These are phyloP conservation scores for Cladosporium colombiae DNA, from an alignment of 2,329 filamentous ascomycete species.

Conservation along the genomic window DNA sequence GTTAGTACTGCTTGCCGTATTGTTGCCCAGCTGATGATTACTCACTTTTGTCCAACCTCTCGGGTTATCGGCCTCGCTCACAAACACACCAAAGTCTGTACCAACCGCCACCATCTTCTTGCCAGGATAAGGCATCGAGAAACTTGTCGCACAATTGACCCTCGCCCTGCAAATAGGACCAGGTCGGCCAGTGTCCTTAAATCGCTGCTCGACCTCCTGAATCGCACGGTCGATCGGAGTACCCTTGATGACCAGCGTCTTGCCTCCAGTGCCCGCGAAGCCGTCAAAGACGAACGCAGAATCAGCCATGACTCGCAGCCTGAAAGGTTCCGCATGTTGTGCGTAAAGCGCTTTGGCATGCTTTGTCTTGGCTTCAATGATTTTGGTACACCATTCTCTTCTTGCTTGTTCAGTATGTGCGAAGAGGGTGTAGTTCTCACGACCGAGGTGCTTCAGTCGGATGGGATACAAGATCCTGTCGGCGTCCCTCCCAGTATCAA, in stretches of 20 bases:
- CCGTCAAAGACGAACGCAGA: slow-evolving; percentile 82
- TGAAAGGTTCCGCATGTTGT: slow-evolving; percentile 95
- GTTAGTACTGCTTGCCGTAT: slow-evolving; percentile 12
- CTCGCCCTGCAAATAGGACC: slow-evolving; percentile 77
- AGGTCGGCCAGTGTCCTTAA: slow-evolving; percentile 66
- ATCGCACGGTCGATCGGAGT: slow-evolving; percentile 92
- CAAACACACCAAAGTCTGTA: slow-evolving; percentile 90
- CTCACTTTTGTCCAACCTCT: slow-evolving; percentile 86
- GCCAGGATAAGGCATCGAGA: slow-evolving; percentile 70
- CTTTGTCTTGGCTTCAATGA: slow-evolving; percentile 90
- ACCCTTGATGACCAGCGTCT: slow-evolving; percentile 77
- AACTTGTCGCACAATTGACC: slow-evolving; percentile 92
- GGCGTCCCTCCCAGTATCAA: slow-evolving; percentile 66
- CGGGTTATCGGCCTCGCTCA: slow-evolving; percentile 84
- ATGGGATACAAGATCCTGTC: slow-evolving; percentile 87
- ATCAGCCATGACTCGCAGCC: slow-evolving; percentile 87
- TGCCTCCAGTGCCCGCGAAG: slow-evolving; percentile 49
- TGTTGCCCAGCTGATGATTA: slow-evolving; percentile 21
- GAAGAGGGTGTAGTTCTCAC: slow-evolving; percentile 89
- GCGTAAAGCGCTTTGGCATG: slow-evolving; percentile 85
- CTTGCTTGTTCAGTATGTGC: slow-evolving; percentile 74
- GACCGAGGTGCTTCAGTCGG: slow-evolving; percentile 90
- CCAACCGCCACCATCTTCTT: slow-evolving; percentile 90
- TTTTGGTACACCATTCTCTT: slow-evolving; percentile 88
- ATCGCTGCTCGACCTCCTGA: slow-evolving; percentile 78